These are phyloP conservation scores for Pterocarpus santalinus DNA, from an alignment of 306 rosid species.

Conservation along the genomic window DNA sequence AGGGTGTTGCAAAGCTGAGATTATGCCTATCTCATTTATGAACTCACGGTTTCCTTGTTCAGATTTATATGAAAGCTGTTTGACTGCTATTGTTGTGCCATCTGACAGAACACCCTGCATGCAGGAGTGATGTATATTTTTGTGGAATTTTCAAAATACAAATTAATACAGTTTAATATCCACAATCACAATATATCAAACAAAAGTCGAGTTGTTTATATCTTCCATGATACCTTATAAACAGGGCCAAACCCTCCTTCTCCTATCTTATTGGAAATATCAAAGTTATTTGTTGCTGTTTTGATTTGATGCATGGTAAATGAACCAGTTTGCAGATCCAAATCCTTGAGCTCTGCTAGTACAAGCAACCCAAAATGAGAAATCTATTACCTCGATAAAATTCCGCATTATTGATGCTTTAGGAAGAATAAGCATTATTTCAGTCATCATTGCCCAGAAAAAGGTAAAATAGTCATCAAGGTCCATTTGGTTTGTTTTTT, in stretches of 20 bases:
- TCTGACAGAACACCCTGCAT: slow-evolving; percentile 57
- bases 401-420: not conserved
- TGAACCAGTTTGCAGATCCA: slow-evolving; percentile 28
- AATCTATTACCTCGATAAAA: not conserved
- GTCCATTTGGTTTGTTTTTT: too few species aligned
- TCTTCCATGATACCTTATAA: slow-evolving; percentile 47
- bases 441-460: not conserved
- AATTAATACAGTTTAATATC: not conserved
- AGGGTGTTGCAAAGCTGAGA: slow-evolving; percentile 61
- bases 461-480: not conserved
- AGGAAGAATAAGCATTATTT: not conserved
- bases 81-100: slow-evolving; percentile 57
- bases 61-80: slow-evolving; percentile 59
- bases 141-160: too few species aligned
- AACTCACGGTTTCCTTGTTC: slow-evolving; percentile 64
- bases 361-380: not conserved
- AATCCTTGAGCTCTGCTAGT: slow-evolving; percentile 45
- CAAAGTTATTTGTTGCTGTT: too few species aligned
- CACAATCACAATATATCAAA: too few species aligned
- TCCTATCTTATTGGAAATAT: too few species aligned
- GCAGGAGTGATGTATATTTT: not conserved
- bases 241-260: too few species aligned
- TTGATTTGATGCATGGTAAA: slow-evolving; percentile 31
- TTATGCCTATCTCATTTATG: slow-evolving; percentile 63
- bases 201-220: not conserved